Evolutionary conservation across 140 eudicot species (phyloP).

Genomic region (Anethum foeniculum): DNA sequence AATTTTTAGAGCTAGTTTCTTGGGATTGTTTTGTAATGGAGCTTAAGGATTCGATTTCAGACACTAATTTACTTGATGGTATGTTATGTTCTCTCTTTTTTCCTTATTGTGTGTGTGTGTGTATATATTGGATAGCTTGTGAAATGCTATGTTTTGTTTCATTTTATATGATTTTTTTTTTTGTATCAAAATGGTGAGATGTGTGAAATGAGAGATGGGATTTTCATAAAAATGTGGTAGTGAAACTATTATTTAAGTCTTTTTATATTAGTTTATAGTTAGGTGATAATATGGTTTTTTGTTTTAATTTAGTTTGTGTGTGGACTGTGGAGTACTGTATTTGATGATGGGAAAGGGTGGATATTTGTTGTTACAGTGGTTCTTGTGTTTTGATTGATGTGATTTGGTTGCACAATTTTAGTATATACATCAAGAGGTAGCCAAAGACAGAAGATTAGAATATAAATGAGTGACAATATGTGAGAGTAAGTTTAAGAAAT

Average conservation of each 20-base stretch:
- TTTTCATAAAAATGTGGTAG: not conserved
- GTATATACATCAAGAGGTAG: not conserved
- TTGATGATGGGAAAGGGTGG: not conserved
- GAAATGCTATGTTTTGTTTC: not conserved
- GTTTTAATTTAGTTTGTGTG: not conserved
- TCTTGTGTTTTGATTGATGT: not conserved
- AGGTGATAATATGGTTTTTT: not conserved
- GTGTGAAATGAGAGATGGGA: not conserved
- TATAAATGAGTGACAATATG: too few relatives aligned
- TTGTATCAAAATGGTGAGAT: not conserved
- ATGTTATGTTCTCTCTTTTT: not conserved
- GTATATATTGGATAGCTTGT: not conserved
- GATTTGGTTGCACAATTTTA: not conserved
- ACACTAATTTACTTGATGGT: slow-evolving; percentile 22
- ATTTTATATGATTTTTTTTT: not conserved
- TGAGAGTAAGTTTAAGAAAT: too few relatives aligned
- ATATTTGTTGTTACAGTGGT: not conserved
- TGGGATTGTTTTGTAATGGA: slow-evolving; percentile 26
- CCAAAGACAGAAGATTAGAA: too few relatives aligned
- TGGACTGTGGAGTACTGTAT: not conserved
- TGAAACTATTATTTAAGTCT: not conserved
- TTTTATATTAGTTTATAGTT: not conserved
- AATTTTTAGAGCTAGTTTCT: not conserved
- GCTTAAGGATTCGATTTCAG: slow-evolving; percentile 40
- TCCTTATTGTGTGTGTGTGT: too few relatives aligned